phyloP scores from a whole-genome alignment of 768 basidiomycete genomes.

The Daedalea quercina region DNA sequence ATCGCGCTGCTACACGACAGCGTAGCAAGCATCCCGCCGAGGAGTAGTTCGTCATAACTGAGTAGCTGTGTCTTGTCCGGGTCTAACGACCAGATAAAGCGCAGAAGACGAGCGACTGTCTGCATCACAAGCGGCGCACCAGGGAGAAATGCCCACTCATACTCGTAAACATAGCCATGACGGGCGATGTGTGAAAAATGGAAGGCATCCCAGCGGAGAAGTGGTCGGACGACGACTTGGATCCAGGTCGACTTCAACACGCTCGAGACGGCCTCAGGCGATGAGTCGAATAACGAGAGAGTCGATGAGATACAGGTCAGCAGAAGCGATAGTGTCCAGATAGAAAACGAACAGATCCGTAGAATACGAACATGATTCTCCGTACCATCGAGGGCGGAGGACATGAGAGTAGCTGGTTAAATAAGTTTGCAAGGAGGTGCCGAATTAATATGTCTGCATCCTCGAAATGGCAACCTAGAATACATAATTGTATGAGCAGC shows the following conservation, averaged over 20 bases:
- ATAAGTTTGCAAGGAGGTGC: too few relatives aligned
- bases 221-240: conserved; percentile 14
- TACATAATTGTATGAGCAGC: too few relatives aligned
- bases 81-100: background rate
- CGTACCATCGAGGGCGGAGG: too few relatives aligned
- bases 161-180: conserved; percentile 56
- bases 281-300: conserved; percentile 22
- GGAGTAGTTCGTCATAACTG: conserved; percentile 17
- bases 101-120: background rate
- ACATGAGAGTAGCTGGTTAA: too few relatives aligned
- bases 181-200: conserved; percentile 71
- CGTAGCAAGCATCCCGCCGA: conserved; percentile 31
- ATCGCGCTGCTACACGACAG: conserved; percentile 31
- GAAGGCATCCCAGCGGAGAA: conserved; percentile 84
- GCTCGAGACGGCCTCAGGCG: conserved; percentile 5
- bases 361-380: background rate
- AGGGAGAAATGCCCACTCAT: conserved; percentile 86
- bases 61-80: background rate
- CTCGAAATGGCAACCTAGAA: too few relatives aligned
- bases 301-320: background rate
- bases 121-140: conserved; percentile 55
- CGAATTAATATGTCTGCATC: too few relatives aligned
- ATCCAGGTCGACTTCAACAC: background rate
- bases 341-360: background rate
- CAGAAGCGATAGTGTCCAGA: background rate